These are phyloP conservation scores for Cucurbitaria berberidis DNA, from an alignment of 2,329 filamentous ascomycete genomes.

Conservation along the genomic window DNA sequence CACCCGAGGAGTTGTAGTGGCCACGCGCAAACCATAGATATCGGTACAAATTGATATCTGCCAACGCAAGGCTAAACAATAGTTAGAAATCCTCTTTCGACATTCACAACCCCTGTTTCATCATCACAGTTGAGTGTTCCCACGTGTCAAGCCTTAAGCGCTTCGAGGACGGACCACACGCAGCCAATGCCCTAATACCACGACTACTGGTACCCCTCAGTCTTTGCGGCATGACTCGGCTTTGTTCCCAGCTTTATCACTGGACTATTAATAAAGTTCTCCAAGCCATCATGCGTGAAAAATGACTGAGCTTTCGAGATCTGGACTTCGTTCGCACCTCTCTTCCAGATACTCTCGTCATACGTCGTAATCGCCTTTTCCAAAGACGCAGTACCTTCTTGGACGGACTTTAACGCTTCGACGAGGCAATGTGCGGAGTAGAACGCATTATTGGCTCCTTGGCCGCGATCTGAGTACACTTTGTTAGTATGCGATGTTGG, in stretches of 20 bases:
- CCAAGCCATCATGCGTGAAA: conserved; percentile 40
- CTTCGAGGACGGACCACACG: too few relatives aligned
- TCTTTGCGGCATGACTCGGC: conserved; percentile 37
- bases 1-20: too few relatives aligned
- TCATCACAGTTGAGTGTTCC: too few relatives aligned
- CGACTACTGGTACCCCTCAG: conserved; percentile 29
- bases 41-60: too few relatives aligned
- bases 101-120: too few relatives aligned
- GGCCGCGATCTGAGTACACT: conserved; percentile 39
- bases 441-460: conserved; percentile 48
- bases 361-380: conserved; percentile 32
- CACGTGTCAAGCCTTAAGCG: too few relatives aligned
- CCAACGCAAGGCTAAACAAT: too few relatives aligned
- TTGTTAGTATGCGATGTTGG: neutral
- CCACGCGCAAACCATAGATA: too few relatives aligned
- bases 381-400: conserved; percentile 7
- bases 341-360: conserved; percentile 34
- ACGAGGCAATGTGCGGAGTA: conserved; percentile 41
- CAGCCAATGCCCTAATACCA: neutral
- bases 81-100: too few relatives aligned
- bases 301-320: conserved; percentile 42
- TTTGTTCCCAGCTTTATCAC: conserved; percentile 40
- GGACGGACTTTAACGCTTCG: conserved; percentile 28
- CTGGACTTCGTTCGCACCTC: conserved; percentile 40
- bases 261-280: conserved; percentile 37